phyloP scores from a whole-genome alignment of 495 filamentous ascomycete genomes.

The Hypoxylon lenormandii region DNA sequence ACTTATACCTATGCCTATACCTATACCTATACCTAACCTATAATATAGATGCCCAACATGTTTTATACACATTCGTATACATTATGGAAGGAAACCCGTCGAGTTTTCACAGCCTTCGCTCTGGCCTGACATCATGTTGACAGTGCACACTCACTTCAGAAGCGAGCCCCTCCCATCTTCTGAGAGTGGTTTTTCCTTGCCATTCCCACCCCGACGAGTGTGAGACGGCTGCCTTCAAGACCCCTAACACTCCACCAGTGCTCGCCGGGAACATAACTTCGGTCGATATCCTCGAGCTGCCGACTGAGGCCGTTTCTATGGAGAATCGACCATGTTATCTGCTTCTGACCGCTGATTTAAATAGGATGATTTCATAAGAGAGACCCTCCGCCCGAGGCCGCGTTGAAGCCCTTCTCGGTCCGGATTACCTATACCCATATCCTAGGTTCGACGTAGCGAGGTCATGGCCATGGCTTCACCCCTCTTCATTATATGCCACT shows the following conservation, averaged over 20 bases:
- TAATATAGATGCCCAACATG: neutral
- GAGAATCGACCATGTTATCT: neutral
- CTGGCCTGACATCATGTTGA: neutral
- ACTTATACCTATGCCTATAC: too few species aligned
- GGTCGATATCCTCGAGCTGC: neutral
- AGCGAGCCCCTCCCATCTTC: neutral
- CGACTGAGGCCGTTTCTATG: neutral
- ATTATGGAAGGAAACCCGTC: neutral
- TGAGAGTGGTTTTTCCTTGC: neutral
- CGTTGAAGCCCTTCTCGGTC: neutral
- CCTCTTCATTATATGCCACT: slow-evolving; percentile 10
- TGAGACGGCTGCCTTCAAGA: neutral
- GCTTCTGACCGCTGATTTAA: neutral
- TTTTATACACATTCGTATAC: slow-evolving; percentile 3
- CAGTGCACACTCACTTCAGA: neutral
- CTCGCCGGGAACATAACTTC: neutral
- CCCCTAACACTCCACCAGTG: neutral
- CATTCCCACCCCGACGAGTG: neutral
- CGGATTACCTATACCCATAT: neutral
- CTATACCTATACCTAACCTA: neutral
- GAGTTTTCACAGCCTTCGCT: neutral
- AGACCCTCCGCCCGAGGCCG: neutral
- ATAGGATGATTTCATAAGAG: neutral
- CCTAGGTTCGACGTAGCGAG: slow-evolving; percentile 1
- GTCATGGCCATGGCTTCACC: neutral